These are phyloP conservation scores for Phytophthora crassamura DNA, from an alignment of 352 stramenopile genomes.

Conservation along the genomic window DNA sequence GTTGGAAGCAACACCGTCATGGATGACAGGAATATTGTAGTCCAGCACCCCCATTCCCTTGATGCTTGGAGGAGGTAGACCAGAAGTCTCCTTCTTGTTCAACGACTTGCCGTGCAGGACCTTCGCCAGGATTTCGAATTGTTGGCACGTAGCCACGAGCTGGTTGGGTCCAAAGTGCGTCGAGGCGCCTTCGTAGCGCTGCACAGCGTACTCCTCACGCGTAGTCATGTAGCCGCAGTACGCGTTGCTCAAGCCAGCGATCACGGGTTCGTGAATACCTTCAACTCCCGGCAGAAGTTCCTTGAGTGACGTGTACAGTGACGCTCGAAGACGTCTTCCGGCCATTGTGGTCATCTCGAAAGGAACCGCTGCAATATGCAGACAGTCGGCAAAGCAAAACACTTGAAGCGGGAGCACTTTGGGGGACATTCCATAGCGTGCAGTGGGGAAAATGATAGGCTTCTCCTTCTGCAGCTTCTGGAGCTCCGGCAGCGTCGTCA, in stretches of 20 bases:
- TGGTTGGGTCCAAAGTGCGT: slow-evolving; percentile 91
- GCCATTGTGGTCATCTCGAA: slow-evolving; percentile 91
- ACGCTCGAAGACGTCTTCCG: slow-evolving; percentile 62
- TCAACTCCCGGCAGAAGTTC: slow-evolving; percentile 17
- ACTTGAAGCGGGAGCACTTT: slow-evolving; percentile 78
- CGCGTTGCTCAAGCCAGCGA: slow-evolving; percentile 81
- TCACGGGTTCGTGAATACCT: slow-evolving; percentile 55
- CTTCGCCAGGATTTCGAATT: slow-evolving; percentile 73
- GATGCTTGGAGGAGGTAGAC: slow-evolving; percentile 52
- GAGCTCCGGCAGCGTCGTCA: slow-evolving; percentile 79
- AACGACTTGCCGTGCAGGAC: slow-evolving; percentile 31
- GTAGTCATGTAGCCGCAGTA: slow-evolving; percentile 90
- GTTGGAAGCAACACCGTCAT: slow-evolving; percentile 59
- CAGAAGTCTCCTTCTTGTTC: slow-evolving; percentile 5
- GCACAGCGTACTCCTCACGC: slow-evolving; percentile 84
- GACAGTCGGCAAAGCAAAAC: slow-evolving; percentile 57
- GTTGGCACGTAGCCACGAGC: slow-evolving; percentile 76
- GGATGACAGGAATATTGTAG: slow-evolving; percentile 80
- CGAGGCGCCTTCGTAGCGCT: slow-evolving; percentile 91
- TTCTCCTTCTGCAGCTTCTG: slow-evolving; percentile 84
- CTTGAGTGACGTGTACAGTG: slow-evolving; percentile 42
- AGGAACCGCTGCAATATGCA: slow-evolving; percentile 75
- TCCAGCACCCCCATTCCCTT: slow-evolving; percentile 70
- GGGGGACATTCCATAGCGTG: slow-evolving; percentile 75
- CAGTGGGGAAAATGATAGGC: slow-evolving; percentile 80